phyloP scores from a whole-genome alignment of 805 yeast species.

The Scheffersomyces ergatensis region DNA sequence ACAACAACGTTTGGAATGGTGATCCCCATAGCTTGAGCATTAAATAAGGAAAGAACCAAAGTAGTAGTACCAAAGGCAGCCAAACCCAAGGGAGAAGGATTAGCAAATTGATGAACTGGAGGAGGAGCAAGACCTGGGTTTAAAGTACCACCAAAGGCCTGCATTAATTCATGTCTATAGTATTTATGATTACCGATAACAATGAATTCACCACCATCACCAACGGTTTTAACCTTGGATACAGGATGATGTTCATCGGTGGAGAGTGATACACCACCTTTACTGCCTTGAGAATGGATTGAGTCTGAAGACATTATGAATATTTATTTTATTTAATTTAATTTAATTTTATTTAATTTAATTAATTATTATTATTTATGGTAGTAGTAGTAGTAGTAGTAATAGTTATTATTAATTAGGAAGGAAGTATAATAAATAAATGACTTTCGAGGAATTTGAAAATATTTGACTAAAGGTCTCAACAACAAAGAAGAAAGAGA shows the following conservation, averaged over 20 bases:
- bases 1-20: constrained; percentile 52
- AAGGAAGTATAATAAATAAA: too few relatives aligned
- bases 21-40: constrained; percentile 58
- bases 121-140: constrained; percentile 33
- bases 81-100: constrained; percentile 69
- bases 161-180: constrained; percentile 38
- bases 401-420: too few relatives aligned
- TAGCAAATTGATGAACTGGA: constrained; percentile 60
- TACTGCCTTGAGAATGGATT: constrained; percentile 13
- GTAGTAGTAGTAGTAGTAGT: too few relatives aligned
- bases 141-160: constrained; percentile 38
- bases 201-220: constrained; percentile 35
- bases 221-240: constrained; percentile 27
- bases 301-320: constrained; percentile 9
- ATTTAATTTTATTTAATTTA: too few relatives aligned
- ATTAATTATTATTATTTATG: too few relatives aligned
- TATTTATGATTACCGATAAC: constrained; percentile 32
- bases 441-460: too few relatives aligned
- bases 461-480: too few relatives aligned
- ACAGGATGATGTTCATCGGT: constrained; percentile 5
- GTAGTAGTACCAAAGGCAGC: constrained; percentile 64
- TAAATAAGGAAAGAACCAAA: constrained; percentile 55
- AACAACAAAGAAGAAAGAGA: too few relatives aligned
- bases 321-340: too few relatives aligned
- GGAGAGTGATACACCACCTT: constrained; percentile 9